Conservation (phyloP, 1,284 basidiomycete species). For the Apiotrichum laibachii region DNA sequence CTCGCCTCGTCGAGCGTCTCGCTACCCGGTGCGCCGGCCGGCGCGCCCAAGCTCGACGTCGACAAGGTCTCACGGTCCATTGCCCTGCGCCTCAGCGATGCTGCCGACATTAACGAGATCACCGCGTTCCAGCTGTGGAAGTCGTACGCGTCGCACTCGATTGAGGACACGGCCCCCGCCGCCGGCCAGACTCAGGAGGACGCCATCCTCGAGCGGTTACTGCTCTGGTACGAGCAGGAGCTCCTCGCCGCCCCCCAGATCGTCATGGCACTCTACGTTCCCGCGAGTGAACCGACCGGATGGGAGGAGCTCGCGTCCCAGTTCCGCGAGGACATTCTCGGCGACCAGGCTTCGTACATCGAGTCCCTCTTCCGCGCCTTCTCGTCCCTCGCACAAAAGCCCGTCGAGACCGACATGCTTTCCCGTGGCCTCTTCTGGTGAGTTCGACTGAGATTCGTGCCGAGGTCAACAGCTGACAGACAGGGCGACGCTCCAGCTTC, state of each 20-base stretch:
- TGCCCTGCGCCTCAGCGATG: slow-evolving; percentile 27
- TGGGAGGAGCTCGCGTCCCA: slow-evolving; percentile 27
- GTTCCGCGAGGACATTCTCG: slow-evolving; percentile 26
- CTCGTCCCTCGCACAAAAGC: slow-evolving; percentile 33
- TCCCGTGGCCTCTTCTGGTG: slow-evolving; percentile 35
- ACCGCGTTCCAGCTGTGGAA: slow-evolving; percentile 29
- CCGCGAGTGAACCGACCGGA: slow-evolving; percentile 6
- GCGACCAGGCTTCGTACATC: slow-evolving; percentile 34
- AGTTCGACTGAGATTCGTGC: slow-evolving; percentile 3
- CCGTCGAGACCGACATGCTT: slow-evolving; percentile 20
- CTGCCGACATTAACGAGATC: slow-evolving; percentile 27
- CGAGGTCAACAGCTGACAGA: background rate
- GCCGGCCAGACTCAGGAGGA: slow-evolving; percentile 24
- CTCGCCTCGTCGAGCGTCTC: slow-evolving; percentile 22
- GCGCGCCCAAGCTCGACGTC: slow-evolving; percentile 22
- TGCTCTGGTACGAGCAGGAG: slow-evolving; percentile 41
- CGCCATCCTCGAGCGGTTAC: slow-evolving; percentile 28
- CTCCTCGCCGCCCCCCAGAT: slow-evolving; percentile 35
- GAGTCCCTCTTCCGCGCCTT: slow-evolving; percentile 41
- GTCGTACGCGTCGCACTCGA: slow-evolving; percentile 34
- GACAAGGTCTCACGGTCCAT: slow-evolving; percentile 25
- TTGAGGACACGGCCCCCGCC: slow-evolving; percentile 23
- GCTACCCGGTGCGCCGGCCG: slow-evolving; percentile 17
- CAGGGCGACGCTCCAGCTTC: slow-evolving; percentile 43
- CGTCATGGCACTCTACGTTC: slow-evolving; percentile 26